These are phyloP conservation scores for Monosporascus cannonballus DNA, from an alignment of 2,329 filamentous ascomycete genomes.

Conservation along the genomic window DNA sequence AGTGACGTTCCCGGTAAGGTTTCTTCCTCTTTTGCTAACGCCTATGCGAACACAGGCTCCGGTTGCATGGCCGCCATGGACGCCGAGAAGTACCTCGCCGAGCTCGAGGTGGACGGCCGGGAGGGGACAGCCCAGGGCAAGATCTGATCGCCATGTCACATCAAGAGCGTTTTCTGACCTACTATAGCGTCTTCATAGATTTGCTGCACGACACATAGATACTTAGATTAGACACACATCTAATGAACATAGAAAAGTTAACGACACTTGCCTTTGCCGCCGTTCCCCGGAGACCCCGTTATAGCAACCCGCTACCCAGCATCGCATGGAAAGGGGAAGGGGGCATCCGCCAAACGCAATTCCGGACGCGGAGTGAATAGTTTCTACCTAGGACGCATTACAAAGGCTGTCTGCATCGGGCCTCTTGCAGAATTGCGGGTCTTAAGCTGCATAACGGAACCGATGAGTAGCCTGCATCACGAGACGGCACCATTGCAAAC, in stretches of 20 bases:
- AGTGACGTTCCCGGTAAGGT: too few relatives aligned
- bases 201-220: background rate
- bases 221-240: background rate
- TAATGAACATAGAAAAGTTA: background rate
- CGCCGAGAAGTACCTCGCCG: slow-evolving; percentile 86
- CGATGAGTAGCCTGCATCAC: too few relatives aligned
- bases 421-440: too few relatives aligned
- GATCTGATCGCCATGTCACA: slow-evolving; percentile 13
- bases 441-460: too few relatives aligned
- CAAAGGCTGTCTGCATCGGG: too few relatives aligned
- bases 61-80: slow-evolving; percentile 95
- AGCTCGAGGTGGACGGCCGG: slow-evolving; percentile 53
- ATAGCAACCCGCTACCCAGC: too few relatives aligned
- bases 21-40: slow-evolving; percentile 7
- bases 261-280: background rate
- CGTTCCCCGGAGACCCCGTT: accelerated
- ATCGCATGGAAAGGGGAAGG: too few relatives aligned
- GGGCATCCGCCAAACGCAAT: too few relatives aligned
- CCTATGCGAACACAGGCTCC: slow-evolving; percentile 51
- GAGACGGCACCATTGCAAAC: too few relatives aligned
- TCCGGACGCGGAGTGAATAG: too few relatives aligned
- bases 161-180: background rate
- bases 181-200: slow-evolving; percentile 3
- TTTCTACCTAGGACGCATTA: too few relatives aligned
- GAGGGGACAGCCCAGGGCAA: slow-evolving; percentile 27